Conservation (phyloP, 805 yeast genomes). For the Spathaspora hagerdaliae region DNA sequence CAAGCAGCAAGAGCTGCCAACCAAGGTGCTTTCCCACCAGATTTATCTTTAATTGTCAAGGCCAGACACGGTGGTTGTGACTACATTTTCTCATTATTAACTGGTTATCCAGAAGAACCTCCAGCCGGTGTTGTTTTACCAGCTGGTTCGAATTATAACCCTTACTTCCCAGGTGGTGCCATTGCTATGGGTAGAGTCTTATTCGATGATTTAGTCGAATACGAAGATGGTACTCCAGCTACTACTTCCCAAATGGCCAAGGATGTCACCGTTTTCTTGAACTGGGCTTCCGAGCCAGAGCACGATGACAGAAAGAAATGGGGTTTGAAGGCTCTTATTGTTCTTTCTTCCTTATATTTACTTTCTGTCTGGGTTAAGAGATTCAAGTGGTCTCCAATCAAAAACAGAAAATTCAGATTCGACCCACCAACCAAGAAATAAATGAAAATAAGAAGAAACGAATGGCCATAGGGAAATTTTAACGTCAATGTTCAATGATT, state of each 20-base stretch:
- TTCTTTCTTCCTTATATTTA: conserved; percentile 74
- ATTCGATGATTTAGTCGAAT: conserved; percentile 96
- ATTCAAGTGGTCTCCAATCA: conserved; percentile 96
- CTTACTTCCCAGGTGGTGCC: conserved; percentile 99
- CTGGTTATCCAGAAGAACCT: conserved; percentile 98
- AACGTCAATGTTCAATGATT: not conserved
- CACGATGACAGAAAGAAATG: conserved; percentile 96
- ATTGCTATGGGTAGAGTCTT: conserved; percentile 99
- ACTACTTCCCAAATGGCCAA: conserved; percentile 99
- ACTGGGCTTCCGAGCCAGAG: conserved; percentile 99
- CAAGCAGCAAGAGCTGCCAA: conserved; percentile 99
- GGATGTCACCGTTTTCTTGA: conserved; percentile 91
- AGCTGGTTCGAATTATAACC: conserved; percentile 95
- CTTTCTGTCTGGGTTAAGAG: conserved; percentile 89
- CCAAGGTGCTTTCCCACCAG: conserved; percentile 99
- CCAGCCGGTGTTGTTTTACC: conserved; percentile 96
- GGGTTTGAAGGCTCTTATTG: conserved; percentile 88
- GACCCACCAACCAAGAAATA: conserved; percentile 75
- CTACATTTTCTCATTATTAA: conserved; percentile 88
- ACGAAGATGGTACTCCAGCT: conserved; percentile 98
- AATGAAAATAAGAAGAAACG: not conserved
- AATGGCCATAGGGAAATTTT: not conserved
- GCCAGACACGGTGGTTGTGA: conserved; percentile 99
- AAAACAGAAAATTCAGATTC: conserved; percentile 90
- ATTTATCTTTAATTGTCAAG: conserved; percentile 92